Evolutionary conservation across 192 early-diverging fungal species (phyloP).

Genomic region (Podila clonocystis): DNA sequence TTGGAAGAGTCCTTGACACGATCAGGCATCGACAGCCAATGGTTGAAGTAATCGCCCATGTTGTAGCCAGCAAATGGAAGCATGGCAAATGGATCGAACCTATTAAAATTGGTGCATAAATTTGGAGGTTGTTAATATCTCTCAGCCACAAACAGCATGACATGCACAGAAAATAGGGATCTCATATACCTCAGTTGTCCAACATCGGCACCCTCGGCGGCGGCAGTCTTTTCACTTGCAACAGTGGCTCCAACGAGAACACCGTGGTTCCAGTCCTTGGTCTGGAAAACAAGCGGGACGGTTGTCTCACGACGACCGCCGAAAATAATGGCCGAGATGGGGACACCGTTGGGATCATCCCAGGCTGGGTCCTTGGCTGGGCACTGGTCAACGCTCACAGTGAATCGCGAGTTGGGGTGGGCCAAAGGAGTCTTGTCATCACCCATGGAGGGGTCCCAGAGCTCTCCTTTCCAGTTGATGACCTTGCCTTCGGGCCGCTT

Average conservation of each 20-base stretch:
- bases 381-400: constrained; percentile 39
- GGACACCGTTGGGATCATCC: constrained; percentile 50
- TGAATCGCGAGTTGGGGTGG: constrained; percentile 48
- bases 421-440: constrained; percentile 37
- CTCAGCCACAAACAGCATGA: neutral
- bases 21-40: constrained; percentile 46
- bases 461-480: constrained; percentile 42
- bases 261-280: constrained; percentile 50
- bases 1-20: constrained; percentile 38
- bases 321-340: constrained; percentile 50
- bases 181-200: constrained; percentile 29
- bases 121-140: too few relatives aligned
- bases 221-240: constrained; percentile 48
- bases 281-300: constrained; percentile 41
- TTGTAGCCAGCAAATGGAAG: constrained; percentile 51
- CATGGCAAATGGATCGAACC: constrained; percentile 51
- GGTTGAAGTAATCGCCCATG: constrained; percentile 49
- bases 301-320: constrained; percentile 45
- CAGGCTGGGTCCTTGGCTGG: constrained; percentile 44
- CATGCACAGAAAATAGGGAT: neutral
- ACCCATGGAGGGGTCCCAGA: constrained; percentile 44
- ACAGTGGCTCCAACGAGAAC: constrained; percentile 46
- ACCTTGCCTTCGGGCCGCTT: constrained; percentile 32
- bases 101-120: neutral
- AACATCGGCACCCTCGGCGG: constrained; percentile 41